A percentile compares a stretch with the other conserved stretches of the same genome.
These are phyloP conservation scores for Petunia axillaris DNA, from an alignment of 257 asterid genomes.

Conservation along the genomic window DNA sequence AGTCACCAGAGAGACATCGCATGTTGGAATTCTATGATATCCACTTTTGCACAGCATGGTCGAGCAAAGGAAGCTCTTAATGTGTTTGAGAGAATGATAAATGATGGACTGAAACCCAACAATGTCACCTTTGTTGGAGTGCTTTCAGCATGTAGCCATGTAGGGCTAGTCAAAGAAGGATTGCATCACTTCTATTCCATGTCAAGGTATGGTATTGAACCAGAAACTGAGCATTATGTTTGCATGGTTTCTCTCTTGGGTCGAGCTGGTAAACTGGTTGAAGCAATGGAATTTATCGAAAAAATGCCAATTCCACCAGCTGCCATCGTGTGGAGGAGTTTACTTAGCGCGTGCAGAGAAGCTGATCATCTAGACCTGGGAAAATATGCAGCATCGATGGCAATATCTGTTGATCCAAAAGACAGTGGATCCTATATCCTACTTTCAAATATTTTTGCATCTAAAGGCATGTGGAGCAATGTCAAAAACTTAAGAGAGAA, in stretches of 20 bases:
- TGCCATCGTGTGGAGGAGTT: constrained; percentile 47
- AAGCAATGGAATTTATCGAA: constrained; percentile 50
- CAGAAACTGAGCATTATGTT: constrained; percentile 49
- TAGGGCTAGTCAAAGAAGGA: constrained; percentile 53
- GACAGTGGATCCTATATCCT: constrained; percentile 51
- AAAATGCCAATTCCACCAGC: constrained; percentile 49
- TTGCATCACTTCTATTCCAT: constrained; percentile 39
- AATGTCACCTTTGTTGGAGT: constrained; percentile 46
- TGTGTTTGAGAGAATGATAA: constrained; percentile 42
- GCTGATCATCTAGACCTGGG: constrained; percentile 44
- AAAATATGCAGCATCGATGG: constrained; percentile 45
- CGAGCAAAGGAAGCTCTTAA: constrained; percentile 48
- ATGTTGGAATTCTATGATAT: constrained; percentile 56
- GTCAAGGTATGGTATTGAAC: constrained; percentile 44
- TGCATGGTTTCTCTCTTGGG: constrained; percentile 60
- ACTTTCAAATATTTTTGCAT: constrained; percentile 55
- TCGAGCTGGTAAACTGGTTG: constrained; percentile 47
- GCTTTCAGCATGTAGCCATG: constrained; percentile 54
- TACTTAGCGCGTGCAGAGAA: constrained; percentile 50
- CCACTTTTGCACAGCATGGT: constrained; percentile 54
- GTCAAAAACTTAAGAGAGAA: constrained; percentile 48
- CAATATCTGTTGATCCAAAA: constrained; percentile 40
- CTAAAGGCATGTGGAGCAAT: constrained; percentile 49
- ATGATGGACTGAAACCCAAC: constrained; percentile 41
- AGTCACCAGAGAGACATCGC: constrained; percentile 33